Base-by-base conservation (phyloP, 257 asterid species). In the Salvia hispanica region DNA sequence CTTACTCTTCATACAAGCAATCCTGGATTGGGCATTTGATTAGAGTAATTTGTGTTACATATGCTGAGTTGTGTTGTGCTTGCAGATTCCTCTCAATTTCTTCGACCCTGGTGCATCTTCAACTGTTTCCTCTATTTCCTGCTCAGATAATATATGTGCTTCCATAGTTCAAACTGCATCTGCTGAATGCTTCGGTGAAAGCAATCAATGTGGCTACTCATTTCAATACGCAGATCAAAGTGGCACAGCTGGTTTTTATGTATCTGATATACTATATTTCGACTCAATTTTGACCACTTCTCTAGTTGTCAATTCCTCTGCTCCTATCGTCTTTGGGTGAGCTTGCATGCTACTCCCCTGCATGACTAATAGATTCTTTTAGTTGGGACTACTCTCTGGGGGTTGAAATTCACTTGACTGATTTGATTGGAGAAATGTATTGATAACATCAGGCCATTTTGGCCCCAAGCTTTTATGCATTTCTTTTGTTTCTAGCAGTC, bases 181-280 rank as follows among this genome's bases (percentile, higher is more conserved):
- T 67, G 89, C 93, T 52, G 82, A 82, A 68, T 92, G 97, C 81
- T 81, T 84, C 45, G 71, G 78, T 33, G 85, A 75, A 75, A 80
- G 75, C 75, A 83, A 85, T 75, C 88, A 74, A 72, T 90, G 98
- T 74, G 86, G 94, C 18, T 92, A 86, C 74, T 76, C 88, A 1
- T 92, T 92, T 72, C 90, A 83, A 53, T 92, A 92, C 69, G 98
- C 94, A 25, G 98, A 92, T 85, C 95, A 95, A 75, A 92, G 97
- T 54, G 96, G 95, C 71, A 88, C 97, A 13, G 66, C 92, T 72
- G 98, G 98, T 33, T 75, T 66, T 75, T 92, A 92, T 74, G 84
- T 90, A 62, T 78, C 88, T 21, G 98, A 92, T 79, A 51, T 83
- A 77, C 83, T 92, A 50, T 74, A 86, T 59, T 90, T 90, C 54